Base-by-base conservation (phyloP, 2,329 filamentous ascomycete species). In the Epicoccum nigrum region DNA sequence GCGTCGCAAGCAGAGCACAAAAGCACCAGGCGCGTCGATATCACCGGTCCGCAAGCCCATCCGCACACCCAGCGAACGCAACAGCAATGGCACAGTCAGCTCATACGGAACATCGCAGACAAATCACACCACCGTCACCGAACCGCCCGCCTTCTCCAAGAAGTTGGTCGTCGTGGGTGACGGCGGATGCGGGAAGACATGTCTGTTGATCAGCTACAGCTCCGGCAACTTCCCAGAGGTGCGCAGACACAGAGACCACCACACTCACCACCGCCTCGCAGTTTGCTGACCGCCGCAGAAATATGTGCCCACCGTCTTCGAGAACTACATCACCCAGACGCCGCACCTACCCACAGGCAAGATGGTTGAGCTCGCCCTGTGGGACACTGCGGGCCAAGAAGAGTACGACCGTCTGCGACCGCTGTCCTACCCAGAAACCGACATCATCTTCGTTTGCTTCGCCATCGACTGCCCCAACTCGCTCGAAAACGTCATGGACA, bases 221-320 rank as follows among this genome's bases (percentile, higher is more conserved):
- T 92, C 97, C 79, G 94, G 94, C 54, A 96, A 96, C 76, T 99
- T 99, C 73, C 94, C 94, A 77, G 93, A 99, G 89, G 94, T 97
- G 80, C 17, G 11, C 19, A 9, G 11, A 7, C 12, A 4, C 2
- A 17, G 20, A 33, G 1, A 17, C 15, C 8, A n/a, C n/a, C n/a
- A n/a, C n/a, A n/a, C n/a, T 21, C 23, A 25, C 9, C 23, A 9
- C 23, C 9, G 9, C 23, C 23, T 25, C 9, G 23, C 23, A 25
- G 23, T 9, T 25, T 25, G 31, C 59, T 63, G 33, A 63, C 51
- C 21, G 28, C 8, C 17, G 25, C 68, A 99, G 94, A 97, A 97
- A 97, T 99, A 99, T 69, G 94, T 99, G 32, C 94, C 94, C 4
- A 99, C 94, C 2, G 94, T 99, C 44, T 99, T 99, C 74, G 94